Percentiles rank a stretch among this genome's conserved stretches.
These are phyloP conservation scores for Suhomyces taliae DNA, from an alignment of 1,139 yeast genomes.

Conservation along the genomic window DNA sequence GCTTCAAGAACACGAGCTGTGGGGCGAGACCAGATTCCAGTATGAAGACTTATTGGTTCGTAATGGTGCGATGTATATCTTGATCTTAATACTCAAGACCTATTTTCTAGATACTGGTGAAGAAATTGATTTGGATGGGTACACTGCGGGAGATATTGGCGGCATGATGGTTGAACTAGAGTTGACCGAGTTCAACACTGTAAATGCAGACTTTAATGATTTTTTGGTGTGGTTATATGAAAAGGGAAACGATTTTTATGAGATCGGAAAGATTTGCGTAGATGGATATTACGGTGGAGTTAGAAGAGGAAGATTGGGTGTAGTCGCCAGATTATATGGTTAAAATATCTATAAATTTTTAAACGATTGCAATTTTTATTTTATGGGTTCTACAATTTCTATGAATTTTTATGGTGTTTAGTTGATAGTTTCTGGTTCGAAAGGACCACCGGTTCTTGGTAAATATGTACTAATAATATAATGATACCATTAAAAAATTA, in stretches of 20 bases:
- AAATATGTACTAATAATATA: no score
- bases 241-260: conserved; percentile 4
- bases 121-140: conserved; percentile 1
- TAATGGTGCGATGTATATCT: conserved; percentile 1
- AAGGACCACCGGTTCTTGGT: no score
- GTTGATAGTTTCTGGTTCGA: no score
- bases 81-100: conserved; percentile 3
- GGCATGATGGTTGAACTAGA: background rate
- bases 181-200: background rate
- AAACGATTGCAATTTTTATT: no score
- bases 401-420: no score
- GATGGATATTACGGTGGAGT: conserved; percentile 12
- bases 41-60: conserved; percentile 3
- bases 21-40: background rate
- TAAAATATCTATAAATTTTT: background rate
- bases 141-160: conserved; percentile 5
- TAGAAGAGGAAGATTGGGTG: background rate
- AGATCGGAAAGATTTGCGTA: conserved; percentile 16
- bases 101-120: conserved; percentile 10
- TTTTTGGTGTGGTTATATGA: conserved; percentile 23
- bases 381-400: no score
- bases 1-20: background rate
- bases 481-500: no score
- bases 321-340: conserved; percentile 1
- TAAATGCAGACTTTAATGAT: conserved; percentile 15